Evolutionary conservation across 495 filamentous ascomycete genomes (phyloP).

Genomic region (Apodospora peruviana): DNA sequence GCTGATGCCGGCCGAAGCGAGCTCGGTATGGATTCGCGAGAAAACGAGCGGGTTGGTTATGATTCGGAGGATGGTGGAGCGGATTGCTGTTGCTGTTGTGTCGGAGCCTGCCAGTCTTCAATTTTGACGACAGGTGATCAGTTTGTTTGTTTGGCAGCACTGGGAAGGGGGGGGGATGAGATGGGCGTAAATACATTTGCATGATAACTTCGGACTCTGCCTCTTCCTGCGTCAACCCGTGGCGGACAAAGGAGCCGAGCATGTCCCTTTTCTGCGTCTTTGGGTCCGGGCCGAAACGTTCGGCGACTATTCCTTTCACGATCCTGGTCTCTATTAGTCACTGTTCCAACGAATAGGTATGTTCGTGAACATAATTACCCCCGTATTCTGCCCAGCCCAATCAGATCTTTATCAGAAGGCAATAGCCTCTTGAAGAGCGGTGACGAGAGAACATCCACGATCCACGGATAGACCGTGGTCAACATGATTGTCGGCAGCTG

Average conservation of each 20-base stretch:
- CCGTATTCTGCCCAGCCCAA: constrained; percentile 47
- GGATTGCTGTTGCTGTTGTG: constrained; percentile 56
- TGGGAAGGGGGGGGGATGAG: constrained; percentile 9
- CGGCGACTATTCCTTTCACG: constrained; percentile 31
- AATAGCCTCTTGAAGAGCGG: constrained; percentile 50
- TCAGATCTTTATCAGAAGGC: constrained; percentile 48
- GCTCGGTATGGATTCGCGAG: constrained; percentile 50
- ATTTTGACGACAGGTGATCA: constrained; percentile 17
- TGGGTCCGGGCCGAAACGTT: constrained; percentile 22
- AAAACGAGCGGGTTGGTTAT: constrained; percentile 30
- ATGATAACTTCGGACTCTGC: constrained; percentile 31
- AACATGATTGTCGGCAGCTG: constrained; percentile 46
- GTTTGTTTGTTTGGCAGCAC: neutral
- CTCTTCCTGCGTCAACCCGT: constrained; percentile 39
- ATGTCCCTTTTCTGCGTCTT: constrained; percentile 22
- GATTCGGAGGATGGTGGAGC: constrained; percentile 47
- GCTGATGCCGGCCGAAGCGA: constrained; percentile 31
- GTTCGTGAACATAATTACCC: constrained; percentile 19
- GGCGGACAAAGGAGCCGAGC: constrained; percentile 40
- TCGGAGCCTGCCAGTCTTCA: constrained; percentile 47
- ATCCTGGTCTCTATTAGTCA: constrained; percentile 10
- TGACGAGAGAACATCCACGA: constrained; percentile 47
- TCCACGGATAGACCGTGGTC: constrained; percentile 49
- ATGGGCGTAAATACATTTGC: constrained; percentile 29
- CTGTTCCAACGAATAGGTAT: neutral